Conservation (phyloP, 2,329 filamentous ascomycete genomes). For the Neonectria sp. region DNA sequence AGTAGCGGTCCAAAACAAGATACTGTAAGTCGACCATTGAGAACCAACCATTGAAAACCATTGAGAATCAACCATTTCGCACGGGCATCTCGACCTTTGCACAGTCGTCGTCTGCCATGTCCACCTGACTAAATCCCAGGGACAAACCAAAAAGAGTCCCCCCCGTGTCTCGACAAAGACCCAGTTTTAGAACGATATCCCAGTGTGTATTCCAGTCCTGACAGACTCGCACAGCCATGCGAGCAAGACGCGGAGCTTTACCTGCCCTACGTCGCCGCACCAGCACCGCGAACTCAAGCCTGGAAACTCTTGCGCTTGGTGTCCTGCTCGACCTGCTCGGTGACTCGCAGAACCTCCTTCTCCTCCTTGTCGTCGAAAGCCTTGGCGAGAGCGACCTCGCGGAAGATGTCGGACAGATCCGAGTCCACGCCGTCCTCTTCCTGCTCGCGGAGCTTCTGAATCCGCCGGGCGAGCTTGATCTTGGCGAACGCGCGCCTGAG, state of each 20-base stretch:
- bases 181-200: conserved; percentile 24
- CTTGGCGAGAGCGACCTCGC: conserved; percentile 94
- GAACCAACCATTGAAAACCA: conserved; percentile 13
- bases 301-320: conserved; percentile 54
- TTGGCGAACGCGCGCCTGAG: conserved; percentile 95
- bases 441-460: conserved; percentile 93
- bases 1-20: conserved; percentile 18
- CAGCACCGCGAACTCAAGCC: conserved; percentile 21
- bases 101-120: conserved; percentile 12
- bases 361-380: conserved; percentile 85
- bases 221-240: conserved; percentile 9
- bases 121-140: conserved; percentile 20
- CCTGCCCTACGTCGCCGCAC: conserved; percentile 3
- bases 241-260: background rate
- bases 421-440: conserved; percentile 83
- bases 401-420: conserved; percentile 80
- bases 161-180: conserved; percentile 12
- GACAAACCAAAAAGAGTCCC: conserved; percentile 3
- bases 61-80: conserved; percentile 17
- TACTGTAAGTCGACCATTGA: conserved; percentile 22
- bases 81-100: conserved; percentile 19
- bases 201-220: conserved; percentile 2
- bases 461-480: conserved; percentile 95
- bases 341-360: conserved; percentile 80
- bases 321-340: conserved; percentile 70